Evolutionary conservation across 2,329 filamentous ascomycete genomes (phyloP), one percentile per base, ranked within the genome.

Genomic region (Fusarium dlaminii): DNA sequence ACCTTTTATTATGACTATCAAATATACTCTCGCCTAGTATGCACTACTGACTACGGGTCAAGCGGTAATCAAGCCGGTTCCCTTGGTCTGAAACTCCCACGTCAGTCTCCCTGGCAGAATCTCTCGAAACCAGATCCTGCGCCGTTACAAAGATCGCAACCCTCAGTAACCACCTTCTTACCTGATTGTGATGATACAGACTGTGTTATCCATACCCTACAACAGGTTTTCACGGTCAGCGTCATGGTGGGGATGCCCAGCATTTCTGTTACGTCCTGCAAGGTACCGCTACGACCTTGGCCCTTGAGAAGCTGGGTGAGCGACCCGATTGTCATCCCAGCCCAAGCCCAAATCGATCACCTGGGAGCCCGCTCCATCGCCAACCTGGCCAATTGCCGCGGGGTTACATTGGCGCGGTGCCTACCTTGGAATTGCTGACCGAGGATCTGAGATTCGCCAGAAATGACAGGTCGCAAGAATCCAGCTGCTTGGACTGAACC

Each of bases 271-370:
- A 58, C 49, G 30, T 56, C 46, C 56, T 73, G 72, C 72, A 74
- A 74, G 72, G 72, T 69, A 74, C 72, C 54, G 51, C 68, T 74
- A 66, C 63, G 59, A 68, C 67, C 61, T 52, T 52, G 39, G 58
- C 34, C 39, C 27, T 66, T 34, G 60, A 24, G 32, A 52, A n/a
- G 32, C 37, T 48, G 56, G 57, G 45, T 45, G 48, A 39, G 40
- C 64, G 32, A 45, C 34, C 46, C 36, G 45, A 54, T 54, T 40
- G 17, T 24, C 39, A 37, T 42, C 27, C 29, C 46, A 56, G 55
- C 36, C 58, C 63, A 72, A 51, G 27, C 67, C 48, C 52, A 17
- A 58, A 58, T 42, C 52, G 49, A 45, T 49, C 63, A 59, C 37
- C 52, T 63, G 43, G 42, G 27, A 65, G 45, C 37, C 60, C 39